A percentile compares a stretch with the other conserved stretches of the same genome.
These are phyloP conservation scores for Cordyceps cicadae DNA, from an alignment of 2,329 filamentous ascomycete genomes.

Conservation along the genomic window DNA sequence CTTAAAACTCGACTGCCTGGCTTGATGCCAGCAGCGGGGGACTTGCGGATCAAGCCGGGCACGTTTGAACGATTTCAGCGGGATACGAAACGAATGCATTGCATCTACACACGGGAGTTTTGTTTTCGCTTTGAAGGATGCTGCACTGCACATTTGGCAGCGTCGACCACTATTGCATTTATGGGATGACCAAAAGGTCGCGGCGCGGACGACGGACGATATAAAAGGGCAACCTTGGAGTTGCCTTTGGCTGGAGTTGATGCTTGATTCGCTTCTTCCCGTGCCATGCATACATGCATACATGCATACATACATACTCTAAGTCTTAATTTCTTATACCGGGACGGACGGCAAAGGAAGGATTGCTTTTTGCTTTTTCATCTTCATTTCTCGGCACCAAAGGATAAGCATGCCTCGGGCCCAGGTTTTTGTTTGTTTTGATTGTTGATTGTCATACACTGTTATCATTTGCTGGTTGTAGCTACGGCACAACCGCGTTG, in stretches of 20 bases:
- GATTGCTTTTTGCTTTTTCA: conserved; percentile 1
- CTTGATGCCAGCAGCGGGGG: conserved; percentile 8
- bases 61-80: conserved; percentile 7
- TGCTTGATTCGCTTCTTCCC: neutral
- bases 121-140: conserved; percentile 16
- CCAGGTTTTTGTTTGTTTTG: neutral
- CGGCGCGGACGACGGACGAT: neutral
- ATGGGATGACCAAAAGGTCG: conserved; percentile 10
- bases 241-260: conserved; percentile 6
- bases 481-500: neutral
- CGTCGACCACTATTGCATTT: neutral
- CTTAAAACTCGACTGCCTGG: conserved; percentile 8
- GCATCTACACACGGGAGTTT: conserved; percentile 29
- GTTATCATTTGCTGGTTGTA: neutral
- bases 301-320: too few species aligned
- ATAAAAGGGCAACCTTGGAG: neutral
- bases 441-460: conserved; percentile 1
- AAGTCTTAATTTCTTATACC: neutral
- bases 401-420: neutral
- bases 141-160: neutral
- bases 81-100: conserved; percentile 25
- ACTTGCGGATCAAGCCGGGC: conserved; percentile 7
- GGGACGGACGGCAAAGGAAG: neutral
- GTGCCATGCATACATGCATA: too few species aligned
- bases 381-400: neutral